These are phyloP conservation scores for Domatiomyces catenatus DNA, from an alignment of 2,329 filamentous ascomycete genomes.

Conservation along the genomic window DNA sequence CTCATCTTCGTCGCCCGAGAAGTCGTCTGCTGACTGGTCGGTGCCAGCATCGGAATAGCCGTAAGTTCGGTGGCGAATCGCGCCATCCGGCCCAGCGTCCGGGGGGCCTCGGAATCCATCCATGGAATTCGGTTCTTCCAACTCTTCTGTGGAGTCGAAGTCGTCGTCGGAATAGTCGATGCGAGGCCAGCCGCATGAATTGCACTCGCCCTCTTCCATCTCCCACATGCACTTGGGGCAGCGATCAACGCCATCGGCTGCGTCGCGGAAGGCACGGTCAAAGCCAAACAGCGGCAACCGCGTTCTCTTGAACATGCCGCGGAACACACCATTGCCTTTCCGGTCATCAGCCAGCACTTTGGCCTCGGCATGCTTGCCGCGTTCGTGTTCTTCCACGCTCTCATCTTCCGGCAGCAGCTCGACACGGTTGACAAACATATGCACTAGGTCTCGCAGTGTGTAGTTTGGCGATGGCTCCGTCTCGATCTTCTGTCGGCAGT, in stretches of 20 bases:
- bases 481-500: conserved; percentile 46
- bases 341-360: conserved; percentile 46
- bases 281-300: conserved; percentile 9
- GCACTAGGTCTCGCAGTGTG: conserved; percentile 48
- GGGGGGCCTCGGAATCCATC: too few relatives aligned
- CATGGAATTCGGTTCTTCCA: neutral
- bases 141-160: neutral
- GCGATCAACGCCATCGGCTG: conserved; percentile 42
- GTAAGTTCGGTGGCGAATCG: neutral
- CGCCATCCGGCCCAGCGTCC: neutral
- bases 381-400: conserved; percentile 44
- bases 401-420: conserved; percentile 50
- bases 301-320: conserved; percentile 38
- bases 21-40: conserved; percentile 9
- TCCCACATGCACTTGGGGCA: conserved; percentile 51
- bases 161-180: conserved; percentile 1
- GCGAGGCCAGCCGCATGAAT: conserved; percentile 35
- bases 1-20: conserved; percentile 2
- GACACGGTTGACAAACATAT: conserved; percentile 43
- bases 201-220: conserved; percentile 44
- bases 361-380: conserved; percentile 44
- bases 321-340: conserved; percentile 46
- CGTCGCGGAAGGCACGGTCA: conserved; percentile 32
- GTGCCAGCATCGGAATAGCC: conserved; percentile 3
- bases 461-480: conserved; percentile 49